Percentiles rank a stretch among this genome's conserved stretches.
Evolutionary conservation across 331 rosid genomes (phyloP).

Genomic region (Quercus phellos): DNA sequence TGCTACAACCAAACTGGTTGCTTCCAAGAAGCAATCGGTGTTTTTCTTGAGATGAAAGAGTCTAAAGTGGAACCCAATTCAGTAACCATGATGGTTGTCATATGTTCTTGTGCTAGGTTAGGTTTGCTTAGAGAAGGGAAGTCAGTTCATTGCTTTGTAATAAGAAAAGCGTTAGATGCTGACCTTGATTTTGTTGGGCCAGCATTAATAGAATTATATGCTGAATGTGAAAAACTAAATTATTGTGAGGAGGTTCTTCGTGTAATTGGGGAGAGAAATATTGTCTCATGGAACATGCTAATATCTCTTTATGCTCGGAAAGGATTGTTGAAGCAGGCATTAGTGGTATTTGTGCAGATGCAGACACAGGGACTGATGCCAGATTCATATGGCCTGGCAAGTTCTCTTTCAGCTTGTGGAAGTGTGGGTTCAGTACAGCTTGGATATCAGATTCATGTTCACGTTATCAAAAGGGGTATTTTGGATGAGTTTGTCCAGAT

Average conservation of each 20-base stretch:
- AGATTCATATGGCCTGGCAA: conserved; percentile 72
- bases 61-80: conserved; percentile 53
- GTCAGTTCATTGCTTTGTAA: conserved; percentile 64
- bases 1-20: conserved; percentile 49
- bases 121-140: conserved; percentile 62
- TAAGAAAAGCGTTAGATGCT: conserved; percentile 48
- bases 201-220: conserved; percentile 63
- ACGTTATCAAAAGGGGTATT: conserved; percentile 58
- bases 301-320: conserved; percentile 54
- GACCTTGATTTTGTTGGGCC: conserved; percentile 55
- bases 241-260: conserved; percentile 47
- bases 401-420: conserved; percentile 77
- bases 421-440: conserved; percentile 45
- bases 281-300: conserved; percentile 62
- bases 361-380: conserved; percentile 49
- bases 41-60: conserved; percentile 46
- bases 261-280: conserved; percentile 33
- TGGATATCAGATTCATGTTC: conserved; percentile 75
- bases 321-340: conserved; percentile 49
- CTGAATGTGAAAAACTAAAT: conserved; percentile 39
- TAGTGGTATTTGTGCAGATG: conserved; percentile 48
- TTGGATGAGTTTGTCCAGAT: conserved; percentile 62
- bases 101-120: conserved; percentile 62
- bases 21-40: conserved; percentile 42
- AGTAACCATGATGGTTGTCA: conserved; percentile 54